These are phyloP conservation scores for Carpinus viminea DNA, from an alignment of 306 rosid genomes.

Conservation along the genomic window DNA sequence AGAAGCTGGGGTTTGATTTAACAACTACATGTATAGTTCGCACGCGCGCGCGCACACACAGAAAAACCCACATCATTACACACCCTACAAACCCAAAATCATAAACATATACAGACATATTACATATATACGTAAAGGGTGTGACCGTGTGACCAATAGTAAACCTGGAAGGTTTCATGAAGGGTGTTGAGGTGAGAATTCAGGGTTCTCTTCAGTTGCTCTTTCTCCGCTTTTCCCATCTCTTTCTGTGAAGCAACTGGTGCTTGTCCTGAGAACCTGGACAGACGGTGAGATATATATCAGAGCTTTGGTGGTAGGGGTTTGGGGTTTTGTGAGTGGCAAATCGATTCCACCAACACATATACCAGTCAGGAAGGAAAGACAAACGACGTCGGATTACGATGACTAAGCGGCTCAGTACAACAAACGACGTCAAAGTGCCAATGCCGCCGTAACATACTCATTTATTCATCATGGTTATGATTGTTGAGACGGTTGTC, in stretches of 20 bases:
- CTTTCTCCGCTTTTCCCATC: conserved; percentile 52
- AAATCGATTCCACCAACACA: background rate
- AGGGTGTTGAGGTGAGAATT: conserved; percentile 59
- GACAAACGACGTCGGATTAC: background rate
- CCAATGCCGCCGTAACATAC: too few relatives aligned
- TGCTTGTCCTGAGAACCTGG: background rate
- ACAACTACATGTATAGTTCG: conserved; percentile 38
- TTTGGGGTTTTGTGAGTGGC: background rate
- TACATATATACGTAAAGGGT: too few relatives aligned
- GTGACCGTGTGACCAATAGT: background rate
- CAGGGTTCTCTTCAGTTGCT: conserved; percentile 43
- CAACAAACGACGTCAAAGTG: background rate
- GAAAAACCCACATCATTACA: conserved; percentile 1
- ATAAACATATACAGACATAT: background rate
- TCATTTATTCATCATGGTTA: too few relatives aligned
- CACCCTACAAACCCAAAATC: background rate
- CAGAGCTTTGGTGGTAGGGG: conserved; percentile 1
- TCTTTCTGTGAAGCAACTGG: background rate
- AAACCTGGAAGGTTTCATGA: conserved; percentile 76
- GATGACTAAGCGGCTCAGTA: background rate
- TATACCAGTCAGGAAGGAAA: too few relatives aligned
- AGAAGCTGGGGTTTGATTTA: conserved; percentile 67
- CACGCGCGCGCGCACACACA: too few relatives aligned
- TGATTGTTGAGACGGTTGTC: too few relatives aligned
- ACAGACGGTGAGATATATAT: background rate